Base-by-base conservation (phyloP, 2,329 filamentous ascomycete species). In the Colletotrichum euphorbiae region DNA sequence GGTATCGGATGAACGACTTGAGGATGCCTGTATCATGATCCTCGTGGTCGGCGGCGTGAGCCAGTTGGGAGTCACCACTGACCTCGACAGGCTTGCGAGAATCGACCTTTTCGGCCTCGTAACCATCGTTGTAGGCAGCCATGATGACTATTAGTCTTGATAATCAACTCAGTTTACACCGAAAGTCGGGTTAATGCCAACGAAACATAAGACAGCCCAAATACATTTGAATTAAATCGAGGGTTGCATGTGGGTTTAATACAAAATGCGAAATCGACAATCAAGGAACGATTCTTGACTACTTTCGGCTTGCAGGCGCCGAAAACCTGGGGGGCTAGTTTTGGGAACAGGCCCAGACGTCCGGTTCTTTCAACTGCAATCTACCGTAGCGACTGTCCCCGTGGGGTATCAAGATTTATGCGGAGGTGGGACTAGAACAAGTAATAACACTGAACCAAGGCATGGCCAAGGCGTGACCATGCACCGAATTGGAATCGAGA, bases 1-100 rank as follows among this genome's bases (percentile, higher is more conserved):
- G 74, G 50, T 75, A 71, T 36, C 72, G 71, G 19, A 63, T 71
- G 24, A 77, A 70, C 33, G 75, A 71, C 31, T 71, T 50, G 36
- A 52, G 38, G 52, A 72, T 73, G 38, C 65, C 66, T 5, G 73
- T 54, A 21, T 75, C 72, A 61, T 76, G 75, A 48, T 76, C 75
- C 54, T 75, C 74, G 48, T 75, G 72, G 50, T 66, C 62, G 31
- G 62, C 50, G 11, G 42, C 62, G 12, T 67, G 50, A 40, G 56
- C 62, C 4, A 62, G 13, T 11, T 51, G 52, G 17, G 62, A 33
- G 51, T 67, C 62, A 36, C 19, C 31, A 33, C 28, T 43, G 2
- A 56, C 12, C 24, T 69, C 67, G n/a, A 64, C 19, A 17, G 57
- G 64, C 19, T 67, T 67, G 11, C 57, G 51, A 6, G 50, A 62